phyloP scores from a whole-genome alignment of 768 basidiomycete species.

The Boletus reticuloceps region DNA sequence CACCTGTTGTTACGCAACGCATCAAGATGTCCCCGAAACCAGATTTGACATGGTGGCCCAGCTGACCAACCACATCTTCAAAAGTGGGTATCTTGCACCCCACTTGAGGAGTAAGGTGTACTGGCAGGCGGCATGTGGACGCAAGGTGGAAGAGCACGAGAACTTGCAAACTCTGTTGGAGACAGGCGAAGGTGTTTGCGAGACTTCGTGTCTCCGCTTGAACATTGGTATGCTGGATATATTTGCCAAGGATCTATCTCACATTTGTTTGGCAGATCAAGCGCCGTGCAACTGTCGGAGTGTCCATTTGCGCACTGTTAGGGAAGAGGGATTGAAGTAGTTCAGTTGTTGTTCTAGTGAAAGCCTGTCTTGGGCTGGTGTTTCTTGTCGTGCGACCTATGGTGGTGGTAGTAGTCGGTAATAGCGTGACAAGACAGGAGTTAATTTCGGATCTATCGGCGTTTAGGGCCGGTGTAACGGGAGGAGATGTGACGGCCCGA shows the following conservation, averaged over 20 bases:
- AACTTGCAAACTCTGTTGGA: constrained; percentile 24
- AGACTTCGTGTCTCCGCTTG: constrained; percentile 17
- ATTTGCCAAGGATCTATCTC: not conserved
- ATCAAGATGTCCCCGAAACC: constrained; percentile 33
- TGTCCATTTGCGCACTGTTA: constrained; percentile 10
- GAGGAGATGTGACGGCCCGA: not conserved
- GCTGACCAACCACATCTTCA: constrained; percentile 48
- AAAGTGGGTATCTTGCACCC: constrained; percentile 35
- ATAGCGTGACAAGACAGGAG: constrained; percentile 2
- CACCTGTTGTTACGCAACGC: constrained; percentile 40
- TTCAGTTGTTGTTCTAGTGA: not conserved
- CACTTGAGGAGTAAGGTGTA: constrained; percentile 37
- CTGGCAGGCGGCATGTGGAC: constrained; percentile 41
- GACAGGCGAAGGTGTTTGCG: constrained; percentile 14
- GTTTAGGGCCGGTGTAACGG: constrained; percentile 27
- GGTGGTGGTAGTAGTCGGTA: not conserved
- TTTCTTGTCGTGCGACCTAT: not conserved
- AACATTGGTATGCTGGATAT: constrained; percentile 15
- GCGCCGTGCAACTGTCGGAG: not conserved
- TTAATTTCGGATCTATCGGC: constrained; percentile 7
- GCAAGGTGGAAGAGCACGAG: constrained; percentile 27
- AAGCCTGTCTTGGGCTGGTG: not conserved
- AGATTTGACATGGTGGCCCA: constrained; percentile 43
- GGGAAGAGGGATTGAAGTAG: not conserved
- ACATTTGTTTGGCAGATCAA: constrained; percentile 7